Percentiles rank a stretch among this genome's conserved stretches.
These are phyloP conservation scores for Hymenoscyphus infarciens DNA, from an alignment of 2,329 filamentous ascomycete genomes.

Conservation along the genomic window DNA sequence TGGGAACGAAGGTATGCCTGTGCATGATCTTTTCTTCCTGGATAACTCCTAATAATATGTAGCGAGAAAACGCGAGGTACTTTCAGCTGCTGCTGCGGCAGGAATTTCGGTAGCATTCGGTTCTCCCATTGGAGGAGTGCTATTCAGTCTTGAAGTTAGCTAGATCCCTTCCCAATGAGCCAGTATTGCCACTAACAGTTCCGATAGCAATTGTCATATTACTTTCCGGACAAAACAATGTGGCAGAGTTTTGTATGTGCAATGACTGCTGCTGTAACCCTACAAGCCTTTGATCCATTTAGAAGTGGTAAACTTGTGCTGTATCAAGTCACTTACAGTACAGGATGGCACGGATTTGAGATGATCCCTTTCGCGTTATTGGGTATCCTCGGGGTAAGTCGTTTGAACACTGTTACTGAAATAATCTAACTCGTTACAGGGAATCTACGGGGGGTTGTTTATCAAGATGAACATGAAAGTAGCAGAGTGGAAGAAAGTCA, in stretches of 20 bases:
- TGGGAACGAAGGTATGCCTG: slow-evolving; percentile 69
- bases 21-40: not conserved
- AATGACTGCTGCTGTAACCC: slow-evolving; percentile 93
- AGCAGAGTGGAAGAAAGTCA: slow-evolving; percentile 71
- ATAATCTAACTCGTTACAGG: slow-evolving; percentile 42
- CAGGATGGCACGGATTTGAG: slow-evolving; percentile 92
- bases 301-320: slow-evolving; percentile 92
- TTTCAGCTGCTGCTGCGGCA: slow-evolving; percentile 80
- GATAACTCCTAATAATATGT: slow-evolving; percentile 23
- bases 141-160: slow-evolving; percentile 85
- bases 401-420: not conserved
- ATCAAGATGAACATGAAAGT: slow-evolving; percentile 92
- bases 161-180: not conserved
- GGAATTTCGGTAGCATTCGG: slow-evolving; percentile 60
- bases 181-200: slow-evolving; percentile 13
- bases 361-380: slow-evolving; percentile 82
- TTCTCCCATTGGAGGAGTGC: slow-evolving; percentile 78
- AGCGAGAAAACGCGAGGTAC: slow-evolving; percentile 89
- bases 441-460: slow-evolving; percentile 91
- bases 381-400: slow-evolving; percentile 69
- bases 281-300: slow-evolving; percentile 92
- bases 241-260: slow-evolving; percentile 99
- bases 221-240: slow-evolving; percentile 99
- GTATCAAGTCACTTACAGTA: slow-evolving; percentile 91
- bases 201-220: slow-evolving; percentile 82